A percentile compares a stretch with the other conserved stretches of the same genome.
Evolutionary conservation across 2,329 filamentous ascomycete genomes (phyloP).

Genomic region (Alternaria brassicicola): DNA sequence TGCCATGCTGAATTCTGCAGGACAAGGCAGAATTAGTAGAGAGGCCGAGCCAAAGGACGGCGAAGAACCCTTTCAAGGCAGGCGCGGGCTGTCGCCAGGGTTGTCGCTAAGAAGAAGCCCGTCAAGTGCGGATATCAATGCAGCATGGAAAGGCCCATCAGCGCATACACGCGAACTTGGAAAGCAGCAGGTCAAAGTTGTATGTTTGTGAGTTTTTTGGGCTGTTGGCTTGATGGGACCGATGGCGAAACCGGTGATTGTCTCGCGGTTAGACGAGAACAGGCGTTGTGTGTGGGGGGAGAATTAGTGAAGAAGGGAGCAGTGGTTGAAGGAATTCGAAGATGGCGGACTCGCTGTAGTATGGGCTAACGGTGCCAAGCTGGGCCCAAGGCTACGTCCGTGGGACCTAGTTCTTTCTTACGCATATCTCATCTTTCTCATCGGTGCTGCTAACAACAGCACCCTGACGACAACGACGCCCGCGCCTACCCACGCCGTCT

Average conservation of each 20-base stretch:
- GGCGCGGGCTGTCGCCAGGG: conserved; percentile 35
- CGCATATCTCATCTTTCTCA: conserved; percentile 30
- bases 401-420: conserved; percentile 33
- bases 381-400: conserved; percentile 26
- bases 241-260: conserved; percentile 23
- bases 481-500: conserved; percentile 17
- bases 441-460: conserved; percentile 20
- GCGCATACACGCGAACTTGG: conserved; percentile 43
- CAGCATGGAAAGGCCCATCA: conserved; percentile 43
- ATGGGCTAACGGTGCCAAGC: conserved; percentile 28
- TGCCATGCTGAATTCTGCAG: conserved; percentile 40
- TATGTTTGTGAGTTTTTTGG: conserved; percentile 14
- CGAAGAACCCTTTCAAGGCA: conserved; percentile 27
- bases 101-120: conserved; percentile 35
- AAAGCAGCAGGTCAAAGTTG: conserved; percentile 23
- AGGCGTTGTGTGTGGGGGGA: conserved; percentile 19
- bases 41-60: conserved; percentile 25
- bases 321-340: conserved; percentile 35
- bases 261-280: conserved; percentile 14
- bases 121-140: conserved; percentile 45
- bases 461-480: conserved; percentile 12
- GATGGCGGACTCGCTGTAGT: conserved; percentile 27
- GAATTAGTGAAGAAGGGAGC: conserved; percentile 25
- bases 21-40: conserved; percentile 24
- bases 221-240: conserved; percentile 21